Base-by-base conservation (phyloP, 139 green algal species). In the Micractinium conductrix region DNA sequence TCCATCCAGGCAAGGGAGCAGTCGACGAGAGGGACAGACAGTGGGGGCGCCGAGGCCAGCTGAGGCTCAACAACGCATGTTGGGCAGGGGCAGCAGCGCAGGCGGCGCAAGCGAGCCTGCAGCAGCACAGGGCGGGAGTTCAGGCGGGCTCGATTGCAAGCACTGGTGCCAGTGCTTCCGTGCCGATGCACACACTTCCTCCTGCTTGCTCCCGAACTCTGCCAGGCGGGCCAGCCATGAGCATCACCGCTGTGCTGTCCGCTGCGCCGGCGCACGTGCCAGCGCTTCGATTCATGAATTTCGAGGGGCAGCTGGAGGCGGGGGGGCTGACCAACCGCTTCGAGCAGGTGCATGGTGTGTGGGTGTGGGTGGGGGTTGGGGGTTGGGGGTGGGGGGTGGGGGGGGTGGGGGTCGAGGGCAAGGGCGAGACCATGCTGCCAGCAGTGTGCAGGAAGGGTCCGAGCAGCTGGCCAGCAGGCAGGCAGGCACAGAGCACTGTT, bases 251-350 rank as follows among this genome's bases (percentile, higher is more conserved):
- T 22, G 86, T 71, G 63, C 74, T 91, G 80, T 28, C 48, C 19
- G 62, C 22, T 0, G 19, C 71, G 58, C 86, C 86, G 14, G 24
- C 44, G 22, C 62, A 87, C 19, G 79, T 87, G 10, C 80, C 85
- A 1, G 74, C 85, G 26, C 38, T 88, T 37, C 84, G 90, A 22
- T 94, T 94, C 70, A 80, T 94, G 69, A 94, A 94, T 63, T 82
- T 90, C 55, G 91, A 94, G 81, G 91, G 44, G 2, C 85, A 92
- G 79, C 84, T 88, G 0, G 91, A 94, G 65, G 75, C 80, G 62
- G 90, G 76, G 9, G 84, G 88, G 53, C 17, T 93, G 1, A 73
- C 43, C 48, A 93, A 94, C 87, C 79, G 79, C 45, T 88, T 86
- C 17, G 85, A 94, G 73, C 80, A 94, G 79, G 87, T 86, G 28